These are phyloP conservation scores for Ceratobasidium sp. DNA, from an alignment of 1,284 basidiomycete species.

Conservation along the genomic window DNA sequence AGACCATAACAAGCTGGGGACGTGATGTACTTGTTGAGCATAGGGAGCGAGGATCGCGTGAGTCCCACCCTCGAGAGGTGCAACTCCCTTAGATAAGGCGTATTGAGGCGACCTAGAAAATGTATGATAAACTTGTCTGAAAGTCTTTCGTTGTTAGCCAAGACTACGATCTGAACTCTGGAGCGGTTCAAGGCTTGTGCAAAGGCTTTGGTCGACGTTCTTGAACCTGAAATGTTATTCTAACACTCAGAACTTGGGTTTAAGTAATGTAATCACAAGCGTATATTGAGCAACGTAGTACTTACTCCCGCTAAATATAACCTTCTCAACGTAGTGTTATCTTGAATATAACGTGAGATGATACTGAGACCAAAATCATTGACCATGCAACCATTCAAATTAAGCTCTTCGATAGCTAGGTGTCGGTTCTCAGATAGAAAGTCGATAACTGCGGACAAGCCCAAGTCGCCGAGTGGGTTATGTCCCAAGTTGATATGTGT, in stretches of 20 bases:
- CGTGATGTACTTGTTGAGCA: conserved; percentile 59
- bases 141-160: conserved; percentile 55
- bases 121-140: conserved; percentile 59
- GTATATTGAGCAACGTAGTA: conserved; percentile 46
- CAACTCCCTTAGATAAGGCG: conserved; percentile 59
- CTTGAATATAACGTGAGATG: conserved; percentile 57
- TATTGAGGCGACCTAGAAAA: conserved; percentile 59
- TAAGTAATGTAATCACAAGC: conserved; percentile 13
- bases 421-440: conserved; percentile 58
- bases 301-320: conserved; percentile 65
- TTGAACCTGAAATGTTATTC: conserved; percentile 57
- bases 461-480: conserved; percentile 64
- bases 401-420: conserved; percentile 61
- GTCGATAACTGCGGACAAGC: conserved; percentile 61
- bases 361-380: conserved; percentile 61
- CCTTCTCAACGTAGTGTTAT: conserved; percentile 56
- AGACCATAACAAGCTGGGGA: conserved; percentile 59
- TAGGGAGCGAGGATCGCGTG: conserved; percentile 55
- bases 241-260: conserved; percentile 47
- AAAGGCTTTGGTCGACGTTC: conserved; percentile 51
- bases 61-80: conserved; percentile 62
- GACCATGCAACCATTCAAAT: conserved; percentile 61
- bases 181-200: conserved; percentile 59
- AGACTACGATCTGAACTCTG: conserved; percentile 54
- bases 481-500: conserved; percentile 62